phyloP scores from a whole-genome alignment of 768 basidiomycete genomes.

The Guyanaporus albipodus region DNA sequence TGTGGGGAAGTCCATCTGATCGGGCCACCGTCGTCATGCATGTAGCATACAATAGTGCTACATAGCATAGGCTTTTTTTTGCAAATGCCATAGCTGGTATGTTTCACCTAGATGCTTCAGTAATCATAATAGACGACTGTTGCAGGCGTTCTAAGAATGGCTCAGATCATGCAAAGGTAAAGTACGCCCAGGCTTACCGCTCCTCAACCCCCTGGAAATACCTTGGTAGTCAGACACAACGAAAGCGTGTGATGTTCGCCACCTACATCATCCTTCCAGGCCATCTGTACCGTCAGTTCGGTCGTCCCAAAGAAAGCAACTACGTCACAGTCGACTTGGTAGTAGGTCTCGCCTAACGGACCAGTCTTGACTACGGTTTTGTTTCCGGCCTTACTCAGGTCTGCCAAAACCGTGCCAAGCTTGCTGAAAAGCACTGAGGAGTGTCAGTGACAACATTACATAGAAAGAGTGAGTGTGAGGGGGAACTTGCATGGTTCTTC shows the following conservation, averaged over 20 bases:
- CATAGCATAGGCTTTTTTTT: too few species aligned
- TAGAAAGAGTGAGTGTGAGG: neutral
- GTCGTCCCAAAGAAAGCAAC: conserved; percentile 1
- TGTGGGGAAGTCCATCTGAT: too few species aligned
- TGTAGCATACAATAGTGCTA: too few species aligned
- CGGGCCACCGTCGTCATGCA: too few species aligned
- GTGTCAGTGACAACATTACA: neutral
- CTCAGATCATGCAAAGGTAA: neutral
- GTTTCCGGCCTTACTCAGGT: neutral
- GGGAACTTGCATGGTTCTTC: conserved; percentile 3
- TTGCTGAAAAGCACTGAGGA: conserved; percentile 1
- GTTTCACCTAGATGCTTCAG: too few species aligned
- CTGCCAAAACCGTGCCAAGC: neutral
- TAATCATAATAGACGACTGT: neutral
- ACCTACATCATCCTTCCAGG: conserved; percentile 3
- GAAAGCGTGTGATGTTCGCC: too few species aligned
- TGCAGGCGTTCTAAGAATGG: neutral
- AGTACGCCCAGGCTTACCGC: neutral
- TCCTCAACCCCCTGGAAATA: neutral
- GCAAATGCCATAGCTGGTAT: too few species aligned
- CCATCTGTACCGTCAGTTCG: conserved; percentile 1
- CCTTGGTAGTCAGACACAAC: neutral
- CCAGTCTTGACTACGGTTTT: neutral
- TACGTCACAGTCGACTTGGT: neutral
- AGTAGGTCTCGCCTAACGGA: neutral